Evolutionary conservation across 352 stramenopile genomes (phyloP), one percentile per base, ranked within the genome.

Genomic region (Phytophthora sp.): DNA sequence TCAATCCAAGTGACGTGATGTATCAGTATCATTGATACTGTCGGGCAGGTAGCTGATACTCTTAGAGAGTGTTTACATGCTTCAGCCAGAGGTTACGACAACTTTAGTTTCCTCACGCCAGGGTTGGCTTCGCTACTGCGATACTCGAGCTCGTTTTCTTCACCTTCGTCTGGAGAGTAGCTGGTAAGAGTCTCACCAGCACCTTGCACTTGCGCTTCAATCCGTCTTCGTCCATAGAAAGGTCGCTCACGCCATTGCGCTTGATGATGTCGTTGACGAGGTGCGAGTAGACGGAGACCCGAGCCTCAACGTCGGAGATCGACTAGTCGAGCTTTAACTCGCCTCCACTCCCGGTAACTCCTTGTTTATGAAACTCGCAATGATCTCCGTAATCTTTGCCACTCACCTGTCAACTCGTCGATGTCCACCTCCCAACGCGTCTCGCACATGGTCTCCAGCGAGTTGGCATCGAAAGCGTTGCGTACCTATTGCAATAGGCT

Each of bases 201-300:
- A 63, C 55, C 42, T 63, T 55, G 21, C 55, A 63, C 6, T 63
- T 63, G 18, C 55, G 27, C 20, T 63, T 63, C 0, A 31, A 18
- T 18, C 31, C 44, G 2, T 59, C 47, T 9, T 59, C 58, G 16
- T 16, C n/a, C 20, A 8, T 2, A 20, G 46, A 47, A 21, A 59
- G 49, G 16, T 53, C 47, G 21, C 9, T 31, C 29, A 66, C 47
- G 13, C 49, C 49, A 3, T 66, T 46, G 16, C 13, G 46, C 30
- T 59, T 66, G 29, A 66, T 66, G 20, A 59, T 66, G 4, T 55
- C 49, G 29, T 66, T 66, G 15, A 38, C 46, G 7, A 53, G 58
- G 13, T 59, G 58, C 6, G 59, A 66, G 21, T 66, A 66, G 0
- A 27, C 38, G 5, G 49, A 59, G 13, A 66, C 30, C n/a, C n/a